Base-by-base conservation (phyloP, 2,329 filamentous ascomycete genomes). In the Ampelomyces quisqualis region DNA sequence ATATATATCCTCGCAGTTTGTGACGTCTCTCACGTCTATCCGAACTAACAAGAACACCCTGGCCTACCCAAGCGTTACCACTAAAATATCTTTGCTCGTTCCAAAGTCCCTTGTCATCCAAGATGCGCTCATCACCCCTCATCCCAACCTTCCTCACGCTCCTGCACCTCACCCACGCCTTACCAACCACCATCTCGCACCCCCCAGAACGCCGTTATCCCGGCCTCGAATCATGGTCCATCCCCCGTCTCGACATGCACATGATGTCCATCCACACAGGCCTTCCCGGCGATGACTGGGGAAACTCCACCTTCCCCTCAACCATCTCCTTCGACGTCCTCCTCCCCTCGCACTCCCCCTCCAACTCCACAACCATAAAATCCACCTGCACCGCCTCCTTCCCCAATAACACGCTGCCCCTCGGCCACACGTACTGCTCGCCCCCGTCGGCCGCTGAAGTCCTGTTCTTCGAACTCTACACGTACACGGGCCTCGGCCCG, bases 211-310 rank as follows among this genome's bases (percentile, higher is more conserved):
- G 6, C 18, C n/a, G 11, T 30, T 28, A 11, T 17, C 21, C 23
- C 36, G 2, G 15, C 22, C 28, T 27, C 20, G 36, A 59, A 46
- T 21, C 11, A 37, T 62, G 53, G 53, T 34, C 19, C 14, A 61
- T 64, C 19, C 38, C 57, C 8, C 34, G 29, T 23, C 42, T 64
- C 9, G 22, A 53, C 17, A 53, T 57, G 27, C 61, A 65, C 46
- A 62, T 61, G 47, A 61, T 65, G 59, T 53, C 38, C 29, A 18
- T 8, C 5, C 34, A 45, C 38, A 52, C 53, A 5, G 61, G 60
- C 7, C 31, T 60, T 6, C 54, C 53, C 4, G 51, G 51, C 31
- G 47, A 45, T 23, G 29, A 27, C 1, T 65, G 61, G 61, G n/a
- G n/a, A n/a, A n/a, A n/a, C 58, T 60, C 7, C 37, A 32, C 38